Percentiles rank a stretch among this genome's conserved stretches.
These are phyloP conservation scores for Ophiobolus disseminans DNA, from an alignment of 2,329 filamentous ascomycete genomes.

Conservation along the genomic window DNA sequence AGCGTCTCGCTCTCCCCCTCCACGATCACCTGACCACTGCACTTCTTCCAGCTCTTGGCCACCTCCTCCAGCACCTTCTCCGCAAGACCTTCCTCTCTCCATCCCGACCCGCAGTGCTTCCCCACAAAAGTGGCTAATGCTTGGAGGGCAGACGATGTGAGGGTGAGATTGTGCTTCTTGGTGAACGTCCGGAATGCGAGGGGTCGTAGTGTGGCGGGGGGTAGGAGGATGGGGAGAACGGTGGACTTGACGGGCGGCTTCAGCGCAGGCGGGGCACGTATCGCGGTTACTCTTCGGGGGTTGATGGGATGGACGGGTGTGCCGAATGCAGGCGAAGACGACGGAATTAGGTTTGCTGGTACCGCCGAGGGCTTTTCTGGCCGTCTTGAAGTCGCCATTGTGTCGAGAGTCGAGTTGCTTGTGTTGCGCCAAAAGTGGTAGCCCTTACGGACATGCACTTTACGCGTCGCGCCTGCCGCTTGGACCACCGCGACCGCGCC, in stretches of 20 bases:
- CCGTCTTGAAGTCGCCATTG: constrained; percentile 40
- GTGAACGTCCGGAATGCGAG: constrained; percentile 95
- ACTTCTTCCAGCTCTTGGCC: constrained; percentile 88
- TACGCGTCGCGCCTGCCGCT: constrained; percentile 12
- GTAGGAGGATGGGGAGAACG: constrained; percentile 87
- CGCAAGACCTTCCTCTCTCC: constrained; percentile 92
- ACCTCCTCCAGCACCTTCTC: constrained; percentile 93
- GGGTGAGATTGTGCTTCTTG: constrained; percentile 93
- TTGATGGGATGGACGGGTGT: constrained; percentile 82
- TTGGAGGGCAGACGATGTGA: constrained; percentile 85
- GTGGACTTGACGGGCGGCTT: constrained; percentile 63
- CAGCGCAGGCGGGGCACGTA: constrained; percentile 54
- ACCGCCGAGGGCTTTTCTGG: constrained; percentile 41
- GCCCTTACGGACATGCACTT: constrained; percentile 15
- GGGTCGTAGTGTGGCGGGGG: constrained; percentile 83
- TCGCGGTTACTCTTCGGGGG: constrained; percentile 54
- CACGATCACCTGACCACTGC: constrained; percentile 88
- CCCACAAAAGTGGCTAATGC: constrained; percentile 89
- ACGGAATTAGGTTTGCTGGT: constrained; percentile 70
- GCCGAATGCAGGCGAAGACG: constrained; percentile 88
- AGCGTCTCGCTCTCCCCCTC: constrained; percentile 75
- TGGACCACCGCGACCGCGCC: constrained; percentile 1
- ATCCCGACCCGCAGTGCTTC: constrained; percentile 91
- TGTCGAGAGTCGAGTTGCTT: constrained; percentile 9
- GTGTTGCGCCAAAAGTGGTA: neutral